Conservation (phyloP, 768 basidiomycete species). For the Piloderma croceum region DNA sequence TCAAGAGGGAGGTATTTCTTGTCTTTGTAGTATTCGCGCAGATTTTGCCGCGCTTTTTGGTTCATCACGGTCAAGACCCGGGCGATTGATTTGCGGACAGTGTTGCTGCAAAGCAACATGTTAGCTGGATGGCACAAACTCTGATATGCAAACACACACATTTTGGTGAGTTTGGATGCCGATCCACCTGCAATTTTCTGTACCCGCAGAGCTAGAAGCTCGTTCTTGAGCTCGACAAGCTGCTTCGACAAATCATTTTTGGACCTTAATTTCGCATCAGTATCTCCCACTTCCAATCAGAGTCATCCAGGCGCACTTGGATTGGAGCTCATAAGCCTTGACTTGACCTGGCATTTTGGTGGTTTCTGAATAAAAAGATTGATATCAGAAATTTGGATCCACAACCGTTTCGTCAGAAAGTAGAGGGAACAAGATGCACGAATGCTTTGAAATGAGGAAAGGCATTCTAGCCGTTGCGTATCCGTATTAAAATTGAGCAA, state of each 20-base stretch:
- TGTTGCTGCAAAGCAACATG: slow-evolving; percentile 50
- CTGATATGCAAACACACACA: slow-evolving; percentile 81
- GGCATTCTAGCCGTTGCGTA: no score
- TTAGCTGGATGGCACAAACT: slow-evolving; percentile 1
- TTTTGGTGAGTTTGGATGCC: slow-evolving; percentile 93
- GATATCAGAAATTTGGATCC: slow-evolving; percentile 14
- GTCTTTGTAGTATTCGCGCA: slow-evolving; percentile 95
- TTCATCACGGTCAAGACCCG: slow-evolving; percentile 98
- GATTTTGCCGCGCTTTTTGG: slow-evolving; percentile 94
- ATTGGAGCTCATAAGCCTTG: slow-evolving; percentile 94
- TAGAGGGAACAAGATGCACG: slow-evolving; percentile 2
- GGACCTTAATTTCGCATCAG: slow-evolving; percentile 48
- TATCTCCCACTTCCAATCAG: slow-evolving; percentile 1
- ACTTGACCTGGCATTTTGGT: slow-evolving; percentile 83
- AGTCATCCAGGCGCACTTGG: slow-evolving; percentile 60
- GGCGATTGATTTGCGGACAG: slow-evolving; percentile 97
- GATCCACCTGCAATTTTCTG: slow-evolving; percentile 97
- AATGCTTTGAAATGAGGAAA: no score
- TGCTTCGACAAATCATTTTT: slow-evolving; percentile 97
- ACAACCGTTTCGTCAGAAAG: not conserved
- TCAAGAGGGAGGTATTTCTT: slow-evolving; percentile 97
- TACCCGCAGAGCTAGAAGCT: slow-evolving; percentile 90
- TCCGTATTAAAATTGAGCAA: slow-evolving; percentile 4
- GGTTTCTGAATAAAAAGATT: no score
- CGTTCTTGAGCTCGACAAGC: slow-evolving; percentile 88